Percentiles rank a stretch among this genome's conserved stretches.
Evolutionary conservation across 2,329 filamentous ascomycete species (phyloP).

Genomic region (Hypocrella siamensis): DNA sequence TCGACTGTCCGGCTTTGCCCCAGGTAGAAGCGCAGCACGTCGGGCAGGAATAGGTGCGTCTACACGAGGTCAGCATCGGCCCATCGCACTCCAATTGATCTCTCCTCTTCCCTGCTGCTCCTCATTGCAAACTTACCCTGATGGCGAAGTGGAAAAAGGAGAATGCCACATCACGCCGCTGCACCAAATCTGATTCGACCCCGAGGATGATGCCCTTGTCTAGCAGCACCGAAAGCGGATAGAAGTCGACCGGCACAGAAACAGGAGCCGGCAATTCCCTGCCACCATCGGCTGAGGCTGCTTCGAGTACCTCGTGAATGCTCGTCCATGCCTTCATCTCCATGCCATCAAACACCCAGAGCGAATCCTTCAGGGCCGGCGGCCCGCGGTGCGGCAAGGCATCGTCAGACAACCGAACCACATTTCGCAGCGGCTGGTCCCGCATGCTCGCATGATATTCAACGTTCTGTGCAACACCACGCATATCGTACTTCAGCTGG

Average conservation of each 20-base stretch:
- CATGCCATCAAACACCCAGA: slow-evolving; percentile 88
- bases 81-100: too few species aligned
- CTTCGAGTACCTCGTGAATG: slow-evolving; percentile 66
- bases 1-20: slow-evolving; percentile 61
- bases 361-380: slow-evolving; percentile 57
- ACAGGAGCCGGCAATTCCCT: slow-evolving; percentile 62
- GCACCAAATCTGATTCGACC: slow-evolving; percentile 83
- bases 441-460: slow-evolving; percentile 91
- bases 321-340: slow-evolving; percentile 82
- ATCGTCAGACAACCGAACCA: slow-evolving; percentile 12
- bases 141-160: slow-evolving; percentile 80
- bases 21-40: slow-evolving; percentile 68
- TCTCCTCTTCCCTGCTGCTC: too few species aligned
- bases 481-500: slow-evolving; percentile 95
- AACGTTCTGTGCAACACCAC: slow-evolving; percentile 86
- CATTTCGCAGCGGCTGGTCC: slow-evolving; percentile 47
- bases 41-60: slow-evolving; percentile 87
- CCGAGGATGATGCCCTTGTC: slow-evolving; percentile 82
- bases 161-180: slow-evolving; percentile 81
- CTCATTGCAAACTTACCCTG: slow-evolving; percentile 59
- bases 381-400: slow-evolving; percentile 10
- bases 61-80: too few species aligned
- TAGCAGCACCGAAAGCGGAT: slow-evolving; percentile 76
- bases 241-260: slow-evolving; percentile 80
- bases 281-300: slow-evolving; percentile 46